phyloP scores from a whole-genome alignment of 2,329 filamentous ascomycete genomes.

The Aureobasidium vineae region DNA sequence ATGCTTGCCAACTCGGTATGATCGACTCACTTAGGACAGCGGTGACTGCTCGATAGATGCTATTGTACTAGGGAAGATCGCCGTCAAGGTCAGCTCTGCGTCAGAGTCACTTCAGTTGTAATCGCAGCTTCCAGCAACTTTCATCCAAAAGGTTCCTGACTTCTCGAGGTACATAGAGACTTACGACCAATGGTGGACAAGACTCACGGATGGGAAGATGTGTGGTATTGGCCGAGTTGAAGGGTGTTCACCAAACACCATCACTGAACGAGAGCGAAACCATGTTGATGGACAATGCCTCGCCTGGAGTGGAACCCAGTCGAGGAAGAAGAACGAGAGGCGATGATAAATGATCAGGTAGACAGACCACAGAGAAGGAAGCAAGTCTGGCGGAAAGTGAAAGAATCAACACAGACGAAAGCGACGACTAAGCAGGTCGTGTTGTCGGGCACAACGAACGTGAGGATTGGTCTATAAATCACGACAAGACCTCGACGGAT shows the following conservation, averaged over 20 bases:
- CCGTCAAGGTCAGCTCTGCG: background rate
- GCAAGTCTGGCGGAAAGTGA: background rate
- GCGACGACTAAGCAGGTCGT: background rate
- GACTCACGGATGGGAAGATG: background rate
- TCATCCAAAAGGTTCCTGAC: background rate
- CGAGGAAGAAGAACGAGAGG: background rate
- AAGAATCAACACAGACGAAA: background rate
- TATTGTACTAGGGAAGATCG: background rate
- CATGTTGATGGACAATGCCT: background rate
- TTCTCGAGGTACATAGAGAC: background rate
- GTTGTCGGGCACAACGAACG: background rate
- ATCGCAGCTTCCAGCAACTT: background rate
- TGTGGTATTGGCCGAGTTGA: background rate
- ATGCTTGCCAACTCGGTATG: background rate
- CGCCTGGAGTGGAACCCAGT: too few species aligned
- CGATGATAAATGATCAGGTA: too few species aligned
- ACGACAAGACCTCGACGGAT: background rate
- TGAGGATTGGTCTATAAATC: background rate
- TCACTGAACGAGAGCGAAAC: background rate
- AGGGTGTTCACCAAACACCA: background rate
- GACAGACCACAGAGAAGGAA: background rate
- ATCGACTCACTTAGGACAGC: background rate
- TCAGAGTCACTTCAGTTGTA: background rate
- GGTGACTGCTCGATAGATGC: background rate
- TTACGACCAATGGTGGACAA: background rate